A percentile compares a stretch with the other conserved stretches of the same genome.
These are phyloP conservation scores for Russula sp. DNA, from an alignment of 768 basidiomycete species.

Conservation along the genomic window DNA sequence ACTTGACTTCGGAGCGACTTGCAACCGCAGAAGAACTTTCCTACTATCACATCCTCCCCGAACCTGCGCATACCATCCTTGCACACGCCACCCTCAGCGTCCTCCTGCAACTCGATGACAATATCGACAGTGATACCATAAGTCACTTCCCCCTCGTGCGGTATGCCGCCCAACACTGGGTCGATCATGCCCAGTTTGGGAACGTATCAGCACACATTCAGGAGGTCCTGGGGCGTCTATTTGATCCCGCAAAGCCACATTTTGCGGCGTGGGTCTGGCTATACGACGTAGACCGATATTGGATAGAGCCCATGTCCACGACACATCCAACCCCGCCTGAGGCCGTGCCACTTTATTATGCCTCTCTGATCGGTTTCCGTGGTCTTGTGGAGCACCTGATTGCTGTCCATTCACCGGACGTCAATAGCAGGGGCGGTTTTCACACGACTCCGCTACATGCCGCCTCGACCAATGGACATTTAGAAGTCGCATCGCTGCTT, in stretches of 20 bases:
- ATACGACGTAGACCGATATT: slow-evolving; percentile 7
- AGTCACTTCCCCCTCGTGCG: background rate
- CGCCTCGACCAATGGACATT: background rate
- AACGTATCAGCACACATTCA: background rate
- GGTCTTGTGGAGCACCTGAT: slow-evolving; percentile 7
- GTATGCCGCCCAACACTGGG: slow-evolving; percentile 21
- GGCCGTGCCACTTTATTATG: slow-evolving; percentile 11
- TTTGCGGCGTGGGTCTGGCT: slow-evolving; percentile 19
- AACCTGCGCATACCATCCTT: slow-evolving; percentile 11
- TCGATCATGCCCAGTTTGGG: slow-evolving; percentile 2
- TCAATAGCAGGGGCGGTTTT: background rate
- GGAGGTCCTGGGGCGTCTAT: slow-evolving; percentile 6
- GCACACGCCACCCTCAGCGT: slow-evolving; percentile 5
- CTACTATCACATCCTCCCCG: slow-evolving; percentile 9
- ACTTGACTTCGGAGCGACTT: slow-evolving; percentile 20
- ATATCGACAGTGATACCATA: background rate
- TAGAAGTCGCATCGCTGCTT: background rate
- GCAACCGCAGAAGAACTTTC: background rate
- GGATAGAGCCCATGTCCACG: background rate
- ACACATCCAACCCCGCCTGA: background rate
- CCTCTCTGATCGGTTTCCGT: slow-evolving; percentile 6
- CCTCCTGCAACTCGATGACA: slow-evolving; percentile 14
- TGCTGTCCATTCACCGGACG: background rate
- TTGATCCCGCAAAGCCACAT: slow-evolving; percentile 5
- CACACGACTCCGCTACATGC: background rate